Base-by-base conservation (phyloP, 805 yeast genomes). In the Pichia ethanolica region DNA sequence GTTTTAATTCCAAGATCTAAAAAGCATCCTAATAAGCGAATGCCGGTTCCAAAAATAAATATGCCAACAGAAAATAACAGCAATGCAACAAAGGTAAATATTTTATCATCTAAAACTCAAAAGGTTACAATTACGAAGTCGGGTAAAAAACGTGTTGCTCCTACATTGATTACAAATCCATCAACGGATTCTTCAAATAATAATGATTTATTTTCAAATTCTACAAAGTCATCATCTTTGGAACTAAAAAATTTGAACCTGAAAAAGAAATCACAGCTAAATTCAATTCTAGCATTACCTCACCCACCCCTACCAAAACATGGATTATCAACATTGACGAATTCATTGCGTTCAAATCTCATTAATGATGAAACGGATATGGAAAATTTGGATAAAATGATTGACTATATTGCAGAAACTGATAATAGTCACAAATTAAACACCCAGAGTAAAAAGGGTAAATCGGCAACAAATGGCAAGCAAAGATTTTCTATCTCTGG, bases 131-230 rank as follows among this genome's bases (percentile, higher is more conserved):
- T 86, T 5, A 79, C 90, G 1, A 85, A 86, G 57, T 82, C 83
- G 37, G 93, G 93, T 5, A 81, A 79, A 59, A 86, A 85, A 57
- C 67, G 93, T 56, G 89, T 86, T 2, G 77, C 86, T 0, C 95
- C 93, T 5, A 71, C 81, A 26, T 64, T 85, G 12, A 73, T 85
- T 4, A 79, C 90, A 1, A 61, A 71, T 1, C 62, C 73, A 33
- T 13, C 50, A 47, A 11, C 47, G 3, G 14, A 35, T 5, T 10
- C 35, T 20, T n/a, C 39, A 14, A 45, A n/a, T 8, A 47, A 32
- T 4, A 3, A 35, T 9, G 7, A 5, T 7, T 44, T 40, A 39
- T 12, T 42, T 20, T 43, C 46, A 8, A 27, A 36, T 20, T 34
- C 49, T 11, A 27, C 51, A 9, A 11, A 42, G 0, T 28, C 46